Percentiles rank a stretch among this genome's conserved stretches.
Evolutionary conservation across 805 yeast species (phyloP).

Genomic region (Saccharomyces eubayanus): DNA sequence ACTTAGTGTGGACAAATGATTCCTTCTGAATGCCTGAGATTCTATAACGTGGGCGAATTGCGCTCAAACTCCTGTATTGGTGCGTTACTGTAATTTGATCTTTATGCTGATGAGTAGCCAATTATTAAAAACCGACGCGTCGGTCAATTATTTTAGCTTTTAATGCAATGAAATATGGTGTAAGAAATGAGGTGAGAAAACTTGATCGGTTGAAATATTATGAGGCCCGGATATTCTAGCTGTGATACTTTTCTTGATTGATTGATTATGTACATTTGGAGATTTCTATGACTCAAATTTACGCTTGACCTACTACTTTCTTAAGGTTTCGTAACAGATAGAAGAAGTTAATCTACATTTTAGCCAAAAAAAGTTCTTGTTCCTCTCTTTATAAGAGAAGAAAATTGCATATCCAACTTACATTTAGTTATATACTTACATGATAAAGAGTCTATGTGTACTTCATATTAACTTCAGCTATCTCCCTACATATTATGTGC

Average conservation of each 20-base stretch:
- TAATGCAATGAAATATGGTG: background rate
- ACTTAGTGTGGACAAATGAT: background rate
- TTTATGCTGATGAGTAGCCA: background rate
- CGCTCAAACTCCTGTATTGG: background rate
- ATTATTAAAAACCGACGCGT: background rate
- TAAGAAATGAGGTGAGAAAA: background rate
- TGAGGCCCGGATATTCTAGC: background rate
- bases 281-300: too few relatives aligned
- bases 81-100: background rate
- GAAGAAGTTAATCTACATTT: background rate
- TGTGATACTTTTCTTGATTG: background rate
- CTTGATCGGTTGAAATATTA: background rate
- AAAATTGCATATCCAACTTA: background rate
- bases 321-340: background rate
- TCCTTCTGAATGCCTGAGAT: background rate
- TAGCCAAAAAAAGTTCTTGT: background rate
- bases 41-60: background rate
- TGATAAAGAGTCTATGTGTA: constrained; percentile 33
- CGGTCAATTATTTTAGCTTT: background rate
- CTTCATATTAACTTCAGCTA: constrained; percentile 65
- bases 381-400: background rate
- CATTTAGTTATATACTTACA: background rate
- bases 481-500: constrained; percentile 79
- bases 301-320: background rate
- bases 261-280: background rate